Evolutionary conservation across 352 stramenopile species (phyloP).

Genomic region (Thalassiosira exigua): DNA sequence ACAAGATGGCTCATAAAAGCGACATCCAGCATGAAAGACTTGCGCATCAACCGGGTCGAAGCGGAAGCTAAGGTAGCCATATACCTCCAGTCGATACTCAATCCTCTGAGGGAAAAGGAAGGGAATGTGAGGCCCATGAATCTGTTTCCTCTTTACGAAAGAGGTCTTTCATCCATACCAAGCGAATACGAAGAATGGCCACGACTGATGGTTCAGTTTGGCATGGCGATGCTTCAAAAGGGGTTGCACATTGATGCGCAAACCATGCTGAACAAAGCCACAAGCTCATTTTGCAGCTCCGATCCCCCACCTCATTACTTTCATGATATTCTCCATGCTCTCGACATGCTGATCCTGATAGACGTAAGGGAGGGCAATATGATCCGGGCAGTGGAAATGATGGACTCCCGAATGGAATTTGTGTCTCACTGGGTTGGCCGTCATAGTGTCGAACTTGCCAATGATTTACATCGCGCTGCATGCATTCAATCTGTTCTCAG

Average conservation of each 20-base stretch:
- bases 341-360: neutral
- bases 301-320: neutral
- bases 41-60: neutral
- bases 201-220: neutral
- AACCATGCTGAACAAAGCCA: neutral
- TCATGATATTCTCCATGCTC: neutral
- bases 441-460: neutral
- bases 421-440: neutral
- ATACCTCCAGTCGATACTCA: neutral
- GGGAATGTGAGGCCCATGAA: neutral
- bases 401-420: neutral
- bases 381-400: neutral
- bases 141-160: slow-evolving; percentile 8
- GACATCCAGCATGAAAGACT: neutral
- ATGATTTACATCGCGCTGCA: neutral
- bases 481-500: neutral
- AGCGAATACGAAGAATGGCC: neutral
- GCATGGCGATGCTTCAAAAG: neutral
- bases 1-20: neutral
- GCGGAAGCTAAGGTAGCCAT: slow-evolving; percentile 1
- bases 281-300: neutral
- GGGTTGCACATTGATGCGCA: slow-evolving; percentile 6
- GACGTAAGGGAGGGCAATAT: neutral
- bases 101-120: neutral
- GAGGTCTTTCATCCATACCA: neutral